These are phyloP conservation scores for Croton laevigatus DNA, from an alignment of 441 rosid species.

Conservation along the genomic window DNA sequence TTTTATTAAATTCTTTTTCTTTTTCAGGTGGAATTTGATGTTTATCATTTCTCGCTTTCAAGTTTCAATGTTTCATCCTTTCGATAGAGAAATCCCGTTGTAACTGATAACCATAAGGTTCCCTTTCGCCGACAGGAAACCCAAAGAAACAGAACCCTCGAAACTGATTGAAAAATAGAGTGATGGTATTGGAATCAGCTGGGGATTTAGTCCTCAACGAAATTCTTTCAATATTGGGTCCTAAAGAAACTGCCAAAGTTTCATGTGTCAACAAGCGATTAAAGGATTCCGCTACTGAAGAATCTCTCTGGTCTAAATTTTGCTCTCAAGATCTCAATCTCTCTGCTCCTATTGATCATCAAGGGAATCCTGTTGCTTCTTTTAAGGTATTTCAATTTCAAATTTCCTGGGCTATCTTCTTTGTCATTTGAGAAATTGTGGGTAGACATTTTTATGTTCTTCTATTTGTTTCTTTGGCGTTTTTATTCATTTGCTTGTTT, in stretches of 20 bases:
- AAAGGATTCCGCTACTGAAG: slow-evolving; percentile 49
- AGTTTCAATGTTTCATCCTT: no score
- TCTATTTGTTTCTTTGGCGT: no score
- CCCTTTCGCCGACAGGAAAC: neutral
- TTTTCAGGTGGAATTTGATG: no score
- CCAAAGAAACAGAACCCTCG: neutral
- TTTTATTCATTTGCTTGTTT: neutral
- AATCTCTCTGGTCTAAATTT: slow-evolving; percentile 68
- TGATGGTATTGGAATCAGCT: slow-evolving; percentile 55
- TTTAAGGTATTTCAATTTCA: slow-evolving; percentile 49
- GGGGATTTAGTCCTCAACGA: slow-evolving; percentile 60
- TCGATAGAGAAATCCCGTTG: no score
- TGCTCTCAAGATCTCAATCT: slow-evolving; percentile 58
- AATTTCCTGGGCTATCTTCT: neutral
- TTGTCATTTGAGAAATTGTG: neutral
- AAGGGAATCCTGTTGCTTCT: slow-evolving; percentile 56
- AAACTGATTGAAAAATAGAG: neutral
- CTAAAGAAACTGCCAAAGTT: slow-evolving; percentile 42
- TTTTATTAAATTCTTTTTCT: no score
- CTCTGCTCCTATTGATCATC: slow-evolving; percentile 57
- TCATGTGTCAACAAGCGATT: slow-evolving; percentile 60
- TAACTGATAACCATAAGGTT: no score
- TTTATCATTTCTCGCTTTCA: no score
- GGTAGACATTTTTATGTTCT: no score
- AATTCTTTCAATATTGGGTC: slow-evolving; percentile 52